These are phyloP conservation scores for Porogramme epimiltina DNA, from an alignment of 1,284 basidiomycete genomes.

Conservation along the genomic window DNA sequence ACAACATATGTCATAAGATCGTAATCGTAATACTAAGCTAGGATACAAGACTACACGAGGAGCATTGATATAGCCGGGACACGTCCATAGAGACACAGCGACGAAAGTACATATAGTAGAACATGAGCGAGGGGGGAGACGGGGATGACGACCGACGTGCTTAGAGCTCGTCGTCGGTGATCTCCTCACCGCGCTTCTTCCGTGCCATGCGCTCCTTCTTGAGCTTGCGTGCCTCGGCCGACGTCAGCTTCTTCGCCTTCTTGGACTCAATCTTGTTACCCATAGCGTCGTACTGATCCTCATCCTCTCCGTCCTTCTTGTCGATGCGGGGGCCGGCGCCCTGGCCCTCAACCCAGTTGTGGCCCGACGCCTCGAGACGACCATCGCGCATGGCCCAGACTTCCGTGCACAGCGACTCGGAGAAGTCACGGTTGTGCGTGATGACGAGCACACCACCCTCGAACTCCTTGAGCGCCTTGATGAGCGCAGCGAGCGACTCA, in stretches of 20 bases:
- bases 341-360: conserved; percentile 99
- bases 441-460: conserved; percentile 97
- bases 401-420: conserved; percentile 90
- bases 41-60: conserved; percentile 30
- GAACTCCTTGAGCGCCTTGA: conserved; percentile 94
- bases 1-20: conserved; percentile 20
- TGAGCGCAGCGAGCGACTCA: conserved; percentile 95
- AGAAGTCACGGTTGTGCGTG: conserved; percentile 98
- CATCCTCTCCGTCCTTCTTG: conserved; percentile 86
- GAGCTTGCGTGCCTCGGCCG: conserved; percentile 82
- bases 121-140: conserved; percentile 23
- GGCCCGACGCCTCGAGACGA: conserved; percentile 90
- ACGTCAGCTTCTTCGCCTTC: conserved; percentile 84
- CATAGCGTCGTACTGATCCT: conserved; percentile 91
- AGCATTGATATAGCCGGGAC: conserved; percentile 25
- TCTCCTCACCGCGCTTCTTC: conserved; percentile 81
- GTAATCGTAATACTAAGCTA: conserved; percentile 24
- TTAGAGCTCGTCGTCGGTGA: conserved; percentile 64
- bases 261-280: conserved; percentile 91
- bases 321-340: conserved; percentile 90
- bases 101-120: conserved; percentile 20
- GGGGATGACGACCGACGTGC: conserved; percentile 14
- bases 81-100: conserved; percentile 30
- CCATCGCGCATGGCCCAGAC: conserved; percentile 97
- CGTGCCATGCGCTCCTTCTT: conserved; percentile 97